phyloP scores from a whole-genome alignment of 2,329 filamentous ascomycete species.

The Cladophialophora chaetospira region DNA sequence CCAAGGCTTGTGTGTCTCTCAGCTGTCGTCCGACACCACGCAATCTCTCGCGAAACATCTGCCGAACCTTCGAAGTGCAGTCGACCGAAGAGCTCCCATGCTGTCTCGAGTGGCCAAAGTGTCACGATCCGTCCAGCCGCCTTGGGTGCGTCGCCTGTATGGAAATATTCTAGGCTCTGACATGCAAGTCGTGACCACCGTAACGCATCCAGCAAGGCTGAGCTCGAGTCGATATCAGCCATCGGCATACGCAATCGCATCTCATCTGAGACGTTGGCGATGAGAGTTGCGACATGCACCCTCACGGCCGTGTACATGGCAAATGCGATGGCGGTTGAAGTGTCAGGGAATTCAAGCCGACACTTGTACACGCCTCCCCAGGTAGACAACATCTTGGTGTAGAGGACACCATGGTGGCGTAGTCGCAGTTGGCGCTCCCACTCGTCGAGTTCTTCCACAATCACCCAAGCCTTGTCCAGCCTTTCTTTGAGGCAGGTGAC shows the following conservation, averaged over 20 bases:
- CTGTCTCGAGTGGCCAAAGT: slow-evolving; percentile 25
- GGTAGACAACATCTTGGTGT: slow-evolving; percentile 13
- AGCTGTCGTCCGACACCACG: slow-evolving; percentile 23
- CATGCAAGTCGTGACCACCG: slow-evolving; percentile 25
- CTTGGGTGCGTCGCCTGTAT: slow-evolving; percentile 16
- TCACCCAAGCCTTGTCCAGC: slow-evolving; percentile 5
- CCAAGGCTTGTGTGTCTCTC: slow-evolving; percentile 17
- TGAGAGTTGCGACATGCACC: slow-evolving; percentile 21
- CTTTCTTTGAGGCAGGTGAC: slow-evolving; percentile 10
- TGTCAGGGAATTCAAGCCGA: slow-evolving; percentile 17
- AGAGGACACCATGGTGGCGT: slow-evolving; percentile 11
- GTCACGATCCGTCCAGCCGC: slow-evolving; percentile 19
- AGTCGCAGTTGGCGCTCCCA: slow-evolving; percentile 20
- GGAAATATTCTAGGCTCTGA: slow-evolving; percentile 28
- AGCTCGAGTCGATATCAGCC: slow-evolving; percentile 11
- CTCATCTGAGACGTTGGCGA: slow-evolving; percentile 14
- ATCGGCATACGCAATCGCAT: slow-evolving; percentile 9
- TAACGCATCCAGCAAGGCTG: slow-evolving; percentile 21
- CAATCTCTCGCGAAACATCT: slow-evolving; percentile 20
- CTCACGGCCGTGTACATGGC: slow-evolving; percentile 26
- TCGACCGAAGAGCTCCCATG: slow-evolving; percentile 20
- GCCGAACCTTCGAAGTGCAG: slow-evolving; percentile 7
- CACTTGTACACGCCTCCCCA: slow-evolving; percentile 19
- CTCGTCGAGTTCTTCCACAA: slow-evolving; percentile 15
- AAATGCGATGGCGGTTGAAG: slow-evolving; percentile 17